phyloP scores from a whole-genome alignment of 495 filamentous ascomycete genomes.

The Chaetomidium leptoderma region DNA sequence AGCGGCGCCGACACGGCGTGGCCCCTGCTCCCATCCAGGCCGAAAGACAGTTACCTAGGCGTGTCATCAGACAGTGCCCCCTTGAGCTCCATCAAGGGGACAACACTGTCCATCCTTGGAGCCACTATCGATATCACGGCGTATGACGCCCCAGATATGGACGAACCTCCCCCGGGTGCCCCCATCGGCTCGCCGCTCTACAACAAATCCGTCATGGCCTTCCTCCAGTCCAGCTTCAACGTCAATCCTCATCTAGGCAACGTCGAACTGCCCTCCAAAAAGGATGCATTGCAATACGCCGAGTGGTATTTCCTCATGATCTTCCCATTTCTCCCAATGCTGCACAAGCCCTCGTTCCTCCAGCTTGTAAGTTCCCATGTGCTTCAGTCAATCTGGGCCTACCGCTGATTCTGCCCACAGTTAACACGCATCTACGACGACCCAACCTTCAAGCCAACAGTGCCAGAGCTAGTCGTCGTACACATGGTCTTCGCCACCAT shows the following conservation, averaged over 20 bases:
- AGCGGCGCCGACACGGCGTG: constrained; percentile 25
- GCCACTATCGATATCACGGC: constrained; percentile 72
- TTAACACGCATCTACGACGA: constrained; percentile 61
- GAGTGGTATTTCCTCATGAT: constrained; percentile 69
- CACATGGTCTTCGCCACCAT: constrained; percentile 77
- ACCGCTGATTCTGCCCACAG: constrained; percentile 31
- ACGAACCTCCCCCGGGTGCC: constrained; percentile 50
- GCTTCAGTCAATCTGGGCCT: not conserved
- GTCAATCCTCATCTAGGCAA: constrained; percentile 52
- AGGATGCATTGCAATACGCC: constrained; percentile 58
- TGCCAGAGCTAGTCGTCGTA: constrained; percentile 63
- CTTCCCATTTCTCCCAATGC: constrained; percentile 65
- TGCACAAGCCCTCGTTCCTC: constrained; percentile 68
- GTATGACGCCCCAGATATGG: constrained; percentile 60
- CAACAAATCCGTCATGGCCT: constrained; percentile 66
- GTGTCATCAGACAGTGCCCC: constrained; percentile 61
- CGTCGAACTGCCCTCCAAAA: constrained; percentile 52
- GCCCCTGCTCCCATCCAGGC: constrained; percentile 35
- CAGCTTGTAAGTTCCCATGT: constrained; percentile 48
- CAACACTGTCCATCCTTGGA: constrained; percentile 66
- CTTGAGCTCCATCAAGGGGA: constrained; percentile 69
- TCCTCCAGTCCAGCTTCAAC: constrained; percentile 57
- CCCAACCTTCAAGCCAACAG: constrained; percentile 51
- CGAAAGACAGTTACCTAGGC: constrained; percentile 67
- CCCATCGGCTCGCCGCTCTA: constrained; percentile 43